Percentiles rank a stretch among this genome's conserved stretches.
Evolutionary conservation across 2,329 filamentous ascomycete species (phyloP).

Genomic region (Xylariaceae sp.): DNA sequence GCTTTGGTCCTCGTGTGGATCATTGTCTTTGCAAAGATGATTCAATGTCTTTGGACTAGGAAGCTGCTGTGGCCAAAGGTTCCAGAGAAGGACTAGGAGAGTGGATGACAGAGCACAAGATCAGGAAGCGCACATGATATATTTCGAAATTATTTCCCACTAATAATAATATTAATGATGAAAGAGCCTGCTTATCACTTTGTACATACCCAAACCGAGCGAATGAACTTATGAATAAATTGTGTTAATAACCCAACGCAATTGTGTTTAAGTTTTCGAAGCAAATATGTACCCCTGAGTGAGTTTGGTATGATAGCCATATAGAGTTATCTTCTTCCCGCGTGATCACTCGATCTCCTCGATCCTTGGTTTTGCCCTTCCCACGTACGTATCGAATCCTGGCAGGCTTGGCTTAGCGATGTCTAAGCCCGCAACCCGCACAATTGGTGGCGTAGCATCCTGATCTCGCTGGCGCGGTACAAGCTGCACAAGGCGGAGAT

Average conservation of each 20-base stretch:
- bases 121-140: no score
- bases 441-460: constrained; percentile 33
- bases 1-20: constrained; percentile 72
- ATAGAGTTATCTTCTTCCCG: not conserved
- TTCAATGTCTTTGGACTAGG: constrained; percentile 67
- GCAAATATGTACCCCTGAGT: not conserved
- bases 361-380: constrained; percentile 36
- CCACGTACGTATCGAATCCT: constrained; percentile 23
- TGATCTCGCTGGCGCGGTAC: constrained; percentile 46
- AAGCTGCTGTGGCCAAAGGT: constrained; percentile 82
- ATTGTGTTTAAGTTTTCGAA: no score
- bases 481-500: constrained; percentile 62
- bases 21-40: constrained; percentile 73
- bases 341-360: constrained; percentile 43
- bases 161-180: no score
- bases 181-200: no score
- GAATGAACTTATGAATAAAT: no score
- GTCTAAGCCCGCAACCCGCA: constrained; percentile 48
- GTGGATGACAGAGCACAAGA: not conserved
- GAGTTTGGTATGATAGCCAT: not conserved
- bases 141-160: no score
- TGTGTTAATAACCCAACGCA: no score
- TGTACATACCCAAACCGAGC: no score
- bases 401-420: constrained; percentile 39
- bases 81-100: constrained; percentile 37